Evolutionary conservation across 225 moss, liverwort and hornwort genomes (phyloP), one percentile per base, ranked within the genome.

Genomic region (Marchantia paleacea): DNA sequence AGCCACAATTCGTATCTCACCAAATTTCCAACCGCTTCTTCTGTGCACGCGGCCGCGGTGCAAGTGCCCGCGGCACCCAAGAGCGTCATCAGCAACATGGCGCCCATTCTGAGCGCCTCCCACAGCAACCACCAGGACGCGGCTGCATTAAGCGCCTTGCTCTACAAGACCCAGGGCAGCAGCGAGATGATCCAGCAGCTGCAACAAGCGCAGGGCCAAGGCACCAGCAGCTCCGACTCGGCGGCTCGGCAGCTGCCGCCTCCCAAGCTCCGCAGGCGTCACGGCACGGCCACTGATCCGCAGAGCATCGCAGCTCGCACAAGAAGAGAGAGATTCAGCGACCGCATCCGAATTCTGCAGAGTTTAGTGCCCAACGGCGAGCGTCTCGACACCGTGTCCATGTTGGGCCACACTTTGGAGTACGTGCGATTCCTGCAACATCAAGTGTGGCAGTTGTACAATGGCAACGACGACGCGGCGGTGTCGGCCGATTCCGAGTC

Each of bases 371-470:
- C 97, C 0, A 95, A 99, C 72, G 97, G 97, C 3, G 97, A 99
- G 86, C 91, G 97, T 24, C 83, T 99, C 16, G 97, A 99, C 80
- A 99, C 97, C 7, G 97, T 99, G 29, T 94, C 95, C 86, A 94
- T 99, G 97, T 88, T 99, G 14, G 93, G 93, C 73, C 97, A 99
- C 84, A 99, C 97, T 3, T 85, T 95, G 51, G 95, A 99, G 85
- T 99, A 99, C 58, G 95, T 99, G 9, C 91, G 95, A 6, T 99
- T 99, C 78, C 85, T 99, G 28, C 97, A 99, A 77, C 97, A 99
- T 85, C 93, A 95, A 82, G 97, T 99, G 52, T 99, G 95, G 93
- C 93, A 95, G 76, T 87, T 99, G 19, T 99, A 94, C 90, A 94
- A 99, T 71, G 93, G 92, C 62, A 84, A 83, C 61, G 94, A 94